Base-by-base conservation (phyloP, 2,329 filamentous ascomycete species). In the Moelleriella libera region DNA sequence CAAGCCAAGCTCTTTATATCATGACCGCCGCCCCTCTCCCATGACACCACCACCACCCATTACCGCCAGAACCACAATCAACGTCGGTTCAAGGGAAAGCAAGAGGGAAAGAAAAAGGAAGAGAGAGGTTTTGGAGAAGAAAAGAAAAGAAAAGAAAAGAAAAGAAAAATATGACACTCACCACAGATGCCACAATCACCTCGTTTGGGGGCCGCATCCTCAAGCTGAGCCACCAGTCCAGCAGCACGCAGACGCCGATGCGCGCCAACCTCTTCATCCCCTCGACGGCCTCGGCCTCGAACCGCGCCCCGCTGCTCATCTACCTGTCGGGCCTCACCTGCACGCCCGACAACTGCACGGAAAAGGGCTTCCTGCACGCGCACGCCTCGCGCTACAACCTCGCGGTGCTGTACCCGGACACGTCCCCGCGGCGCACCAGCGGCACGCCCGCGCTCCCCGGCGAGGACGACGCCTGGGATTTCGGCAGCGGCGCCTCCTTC, bases 301-400 rank as follows among this genome's bases (percentile, higher is more conserved):
- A 66, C 2, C 70, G 75, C 41, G 80, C 88, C 2, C 92, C 92
- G 29, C 78, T 97, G 31, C 77, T 98, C 49, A 82, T 96, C 69
- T 98, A 90, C 68, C 82, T 98, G 50, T 90, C 90, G 11, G 92
- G 92, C 46, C 74, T 98, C 51, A 97, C 92, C 51, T 98, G 92
- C 74, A 90, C 88, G 1, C 88, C 87, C 37, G 89, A 97, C 60
- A 89, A 89, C 67, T 81, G 80, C 60, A 73, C 82, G 32, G 79
- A 89, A 59, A 83, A 85, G 62, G 92, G 89, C 47, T 97, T 96
- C 74, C 86, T 98, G 67, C 89, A 96, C 63, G 80, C 84, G 57
- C 78, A 79, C 52, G 92, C 92, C 44, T 76, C 82, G 49, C 73
- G 82, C 57, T 83, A 82, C 62, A 86, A 86, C 59, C 85, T 98